Evolutionary conservation across 192 early-diverging fungal species (phyloP).

Genomic region (Phycomyces blakesleeanus): DNA sequence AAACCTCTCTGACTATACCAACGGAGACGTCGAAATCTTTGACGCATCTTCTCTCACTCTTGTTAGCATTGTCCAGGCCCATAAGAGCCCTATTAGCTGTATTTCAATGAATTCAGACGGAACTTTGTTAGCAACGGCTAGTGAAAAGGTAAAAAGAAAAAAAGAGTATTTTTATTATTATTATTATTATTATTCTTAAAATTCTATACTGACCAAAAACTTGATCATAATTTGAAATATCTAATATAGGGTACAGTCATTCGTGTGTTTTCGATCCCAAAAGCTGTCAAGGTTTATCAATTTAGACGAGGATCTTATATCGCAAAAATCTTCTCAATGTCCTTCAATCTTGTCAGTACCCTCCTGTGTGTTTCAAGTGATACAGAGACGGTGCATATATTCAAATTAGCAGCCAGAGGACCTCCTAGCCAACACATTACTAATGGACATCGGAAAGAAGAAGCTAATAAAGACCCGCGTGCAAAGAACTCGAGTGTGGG

Average conservation of each 20-base stretch:
- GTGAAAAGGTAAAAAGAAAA: constrained; percentile 91
- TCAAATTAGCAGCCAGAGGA: constrained; percentile 53
- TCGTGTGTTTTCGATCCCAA: constrained; percentile 86
- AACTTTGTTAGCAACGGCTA: constrained; percentile 90
- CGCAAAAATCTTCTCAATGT: constrained; percentile 86
- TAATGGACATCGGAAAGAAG: constrained; percentile 6
- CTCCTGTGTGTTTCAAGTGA: constrained; percentile 84
- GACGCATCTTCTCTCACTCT: constrained; percentile 85
- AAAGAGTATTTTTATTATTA: too few relatives aligned
- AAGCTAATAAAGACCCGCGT: constrained; percentile 10
- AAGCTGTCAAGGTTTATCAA: constrained; percentile 83
- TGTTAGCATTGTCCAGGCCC: constrained; percentile 91
- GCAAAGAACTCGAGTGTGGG: constrained; percentile 34
- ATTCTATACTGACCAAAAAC: too few relatives aligned
- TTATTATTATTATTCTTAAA: too few relatives aligned
- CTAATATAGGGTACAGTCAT: constrained; percentile 85
- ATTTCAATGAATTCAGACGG: constrained; percentile 89
- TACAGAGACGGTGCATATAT: constrained; percentile 96
- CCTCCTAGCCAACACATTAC: constrained; percentile 17
- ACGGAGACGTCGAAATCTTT: constrained; percentile 89
- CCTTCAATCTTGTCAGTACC: constrained; percentile 72
- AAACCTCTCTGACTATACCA: constrained; percentile 41
- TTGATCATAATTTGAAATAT: neutral
- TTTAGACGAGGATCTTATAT: constrained; percentile 94
- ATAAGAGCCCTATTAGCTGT: constrained; percentile 86